These are phyloP conservation scores for Acer yangbiense DNA, from an alignment of 345 rosid species.

Conservation along the genomic window DNA sequence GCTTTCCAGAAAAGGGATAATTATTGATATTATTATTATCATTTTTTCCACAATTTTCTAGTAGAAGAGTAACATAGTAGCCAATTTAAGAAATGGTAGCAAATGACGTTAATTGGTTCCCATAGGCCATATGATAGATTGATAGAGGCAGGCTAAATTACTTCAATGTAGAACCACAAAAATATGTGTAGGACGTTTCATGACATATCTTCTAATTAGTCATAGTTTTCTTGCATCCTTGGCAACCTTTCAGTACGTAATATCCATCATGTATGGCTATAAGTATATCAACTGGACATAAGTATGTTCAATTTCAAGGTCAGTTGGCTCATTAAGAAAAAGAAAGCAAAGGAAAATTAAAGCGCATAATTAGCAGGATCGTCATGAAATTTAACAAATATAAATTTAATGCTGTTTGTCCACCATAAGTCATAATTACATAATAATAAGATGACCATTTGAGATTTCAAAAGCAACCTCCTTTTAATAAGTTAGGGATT, in stretches of 20 bases:
- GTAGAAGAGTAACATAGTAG: not conserved
- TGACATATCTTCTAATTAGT: not conserved
- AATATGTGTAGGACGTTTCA: not conserved
- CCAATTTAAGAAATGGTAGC: not conserved
- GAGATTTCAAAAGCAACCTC: not conserved
- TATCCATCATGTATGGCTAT: not conserved
- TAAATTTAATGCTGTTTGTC: not conserved
- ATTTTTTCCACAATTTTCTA: not conserved
- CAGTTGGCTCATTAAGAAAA: no score
- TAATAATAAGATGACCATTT: not conserved
- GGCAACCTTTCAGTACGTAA: not conserved
- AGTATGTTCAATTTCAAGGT: not conserved
- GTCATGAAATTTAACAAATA: not conserved
- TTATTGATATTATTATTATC: not conserved
- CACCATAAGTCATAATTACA: not conserved
- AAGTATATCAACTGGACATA: not conserved
- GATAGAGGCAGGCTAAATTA: not conserved
- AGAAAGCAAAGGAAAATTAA: not conserved
- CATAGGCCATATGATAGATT: no score
- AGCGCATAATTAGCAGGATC: not conserved
- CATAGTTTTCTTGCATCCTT: not conserved
- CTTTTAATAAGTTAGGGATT: not conserved
- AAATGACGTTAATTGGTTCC: not conserved
- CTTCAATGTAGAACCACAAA: not conserved
- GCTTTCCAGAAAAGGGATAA: not conserved